Evolutionary conservation across 2,329 filamentous ascomycete species (phyloP), one percentile per base, ranked within the genome.

Genomic region (Fusarium camptoceras): DNA sequence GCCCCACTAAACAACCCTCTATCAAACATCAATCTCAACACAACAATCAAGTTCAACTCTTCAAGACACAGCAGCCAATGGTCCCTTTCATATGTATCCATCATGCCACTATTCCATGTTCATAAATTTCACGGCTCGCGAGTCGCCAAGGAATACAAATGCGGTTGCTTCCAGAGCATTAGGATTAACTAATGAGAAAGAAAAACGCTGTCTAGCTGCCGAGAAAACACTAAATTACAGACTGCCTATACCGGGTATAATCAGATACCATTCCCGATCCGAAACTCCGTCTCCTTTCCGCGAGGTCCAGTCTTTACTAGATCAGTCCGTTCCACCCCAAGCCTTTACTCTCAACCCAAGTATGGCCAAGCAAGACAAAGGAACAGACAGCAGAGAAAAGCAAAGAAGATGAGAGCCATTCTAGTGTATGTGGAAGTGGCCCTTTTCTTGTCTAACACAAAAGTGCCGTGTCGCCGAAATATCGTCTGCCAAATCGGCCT

Each of bases 231-330:
- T 58, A 25, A 47, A 69, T 57, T 71, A 57, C 53, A 47, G 53
- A 63, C 66, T 71, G 64, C 68, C 61, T 66, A 60, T 68, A 73
- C 72, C 62, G 73, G 73, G 73, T 75, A 75, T 75, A 74, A 66
- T 74, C 62, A 73, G 71, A 64, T 57, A 73, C 46, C 58, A 64
- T 57, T 55, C 58, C 60, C 54, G 55, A 70, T 56, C 59, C 73
- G 55, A 43, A 75, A 74, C 72, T 60, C 70, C 73, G 50, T 64
- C 69, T 67, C 73, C 46, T 70, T 50, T 70, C 69, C 66, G 48
- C 55, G 46, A 41, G 64, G 57, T 67, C 62, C 62, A 72, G 63
- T 73, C 62, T 71, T 34, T 68, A 60, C 60, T 72, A 63, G 55
- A 51, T 64, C 62, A 55, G 46, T 55, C 65, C 62, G 15, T 63